Evolutionary conservation across 164 flowering plant species (phyloP), one percentile per base, ranked within the genome.

Genomic region (Liquidambar formosana): DNA sequence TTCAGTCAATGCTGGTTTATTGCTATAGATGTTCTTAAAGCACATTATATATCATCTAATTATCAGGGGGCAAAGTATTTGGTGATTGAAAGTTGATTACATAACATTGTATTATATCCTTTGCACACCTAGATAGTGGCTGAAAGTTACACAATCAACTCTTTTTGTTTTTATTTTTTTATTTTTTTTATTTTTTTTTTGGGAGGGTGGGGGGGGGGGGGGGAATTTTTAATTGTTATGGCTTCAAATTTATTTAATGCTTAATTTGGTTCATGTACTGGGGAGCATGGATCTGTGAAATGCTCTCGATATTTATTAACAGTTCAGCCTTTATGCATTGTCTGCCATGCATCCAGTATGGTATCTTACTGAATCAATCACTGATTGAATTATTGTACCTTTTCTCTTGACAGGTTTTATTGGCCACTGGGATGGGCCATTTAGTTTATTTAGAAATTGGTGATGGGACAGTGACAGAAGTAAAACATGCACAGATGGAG

Each of bases 351-450:
- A 12, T 52, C 33, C 10, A 2, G 16, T 51, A 14, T 11, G 14
- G 41, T 57, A 19, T 15, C 14, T 10, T 25, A 57, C 14, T 25
- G 38, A 38, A 45, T 27, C 15, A 27, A n/a, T 33, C 1, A 19
- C 44, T 48, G 19, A 19, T 52, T 66, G 45, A 52, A 52, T 26
- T 64, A 16, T 57, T 47, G 0, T 71, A 12, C 27, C 47, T 4
- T 44, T 70, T 47, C 4, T 57, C 13, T 5, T 71, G 70, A 68
- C 88, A 95, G 99, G 96, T 95, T 77, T 64, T 96, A 67, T 72
- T 96, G 75, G 99, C 99, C 38, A 89, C 98, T 74, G 96, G 99
- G 8, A 98, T 97, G 48, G 96, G 96, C 13, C 83, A 93, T 76
- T 76, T 93, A 46, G 91, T 91, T 60, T 90, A 90, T 74, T 75